Conservation (phyloP, 2,329 filamentous ascomycete species). For the Botrytis aclada region DNA sequence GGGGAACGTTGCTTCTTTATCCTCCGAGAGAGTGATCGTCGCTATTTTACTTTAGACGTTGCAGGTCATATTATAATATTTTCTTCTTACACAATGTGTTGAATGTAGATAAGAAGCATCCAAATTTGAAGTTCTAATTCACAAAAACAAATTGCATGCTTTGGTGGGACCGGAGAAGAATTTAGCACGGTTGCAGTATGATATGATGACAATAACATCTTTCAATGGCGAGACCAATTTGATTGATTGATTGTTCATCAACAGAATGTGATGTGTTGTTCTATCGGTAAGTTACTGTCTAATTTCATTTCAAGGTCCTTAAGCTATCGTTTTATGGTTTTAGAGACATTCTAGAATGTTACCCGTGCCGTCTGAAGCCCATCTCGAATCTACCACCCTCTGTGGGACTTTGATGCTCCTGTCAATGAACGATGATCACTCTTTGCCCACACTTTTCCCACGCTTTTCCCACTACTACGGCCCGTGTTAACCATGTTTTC, state of each 20-base stretch:
- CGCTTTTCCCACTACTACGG: slow-evolving; percentile 8
- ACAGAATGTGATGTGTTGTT: slow-evolving; percentile 4
- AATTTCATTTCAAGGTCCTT: background rate
- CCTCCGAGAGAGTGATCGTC: background rate
- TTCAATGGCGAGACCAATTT: background rate
- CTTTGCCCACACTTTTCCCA: background rate
- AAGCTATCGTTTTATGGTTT: background rate
- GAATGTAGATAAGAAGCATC: background rate
- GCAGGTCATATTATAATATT: background rate
- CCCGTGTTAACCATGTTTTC: slow-evolving; percentile 19
- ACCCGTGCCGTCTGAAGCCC: slow-evolving; percentile 11
- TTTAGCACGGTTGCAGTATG: background rate
- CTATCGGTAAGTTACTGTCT: background rate
- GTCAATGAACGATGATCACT: background rate
- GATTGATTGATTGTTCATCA: background rate
- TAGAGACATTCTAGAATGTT: slow-evolving; percentile 17
- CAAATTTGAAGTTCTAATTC: background rate
- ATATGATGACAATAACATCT: background rate
- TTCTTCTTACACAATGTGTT: background rate
- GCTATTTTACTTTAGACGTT: background rate
- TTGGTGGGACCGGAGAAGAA: background rate
- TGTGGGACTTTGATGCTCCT: slow-evolving; percentile 11
- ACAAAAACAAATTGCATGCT: background rate
- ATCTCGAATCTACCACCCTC: background rate
- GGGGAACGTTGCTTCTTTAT: background rate